Percentiles rank a stretch among this genome's conserved stretches.
Conservation (phyloP, 139 green algal species). For the Pleodorina starrii region DNA sequence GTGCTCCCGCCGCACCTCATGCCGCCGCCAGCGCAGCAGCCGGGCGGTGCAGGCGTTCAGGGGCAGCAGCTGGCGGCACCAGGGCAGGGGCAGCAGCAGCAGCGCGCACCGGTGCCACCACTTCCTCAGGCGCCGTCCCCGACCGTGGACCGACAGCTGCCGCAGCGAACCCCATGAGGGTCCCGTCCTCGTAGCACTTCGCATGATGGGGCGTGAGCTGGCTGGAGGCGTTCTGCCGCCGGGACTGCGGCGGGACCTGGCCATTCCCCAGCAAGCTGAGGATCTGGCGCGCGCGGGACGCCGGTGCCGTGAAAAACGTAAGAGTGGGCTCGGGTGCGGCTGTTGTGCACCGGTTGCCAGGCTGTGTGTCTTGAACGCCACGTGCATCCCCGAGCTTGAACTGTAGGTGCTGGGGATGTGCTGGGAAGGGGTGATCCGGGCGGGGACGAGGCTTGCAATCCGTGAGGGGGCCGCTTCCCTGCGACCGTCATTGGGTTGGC, state of each 20-base stretch:
- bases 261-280: not conserved
- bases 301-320: not conserved
- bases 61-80: not conserved
- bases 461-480: not conserved
- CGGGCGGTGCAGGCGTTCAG: not conserved
- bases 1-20: conserved; percentile 57
- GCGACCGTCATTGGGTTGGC: not conserved
- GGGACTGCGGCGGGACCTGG: not conserved
- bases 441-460: not conserved
- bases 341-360: conserved; percentile 13
- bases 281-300: not conserved
- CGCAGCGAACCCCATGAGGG: not conserved
- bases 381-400: conserved; percentile 9
- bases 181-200: not conserved
- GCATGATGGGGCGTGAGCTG: not conserved
- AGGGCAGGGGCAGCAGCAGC: not conserved
- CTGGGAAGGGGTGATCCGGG: not conserved
- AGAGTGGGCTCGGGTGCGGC: conserved; percentile 26
- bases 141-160: conserved; percentile 23
- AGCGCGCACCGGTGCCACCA: conserved; percentile 15
- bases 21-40: conserved; percentile 32
- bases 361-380: not conserved
- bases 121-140: conserved; percentile 7
- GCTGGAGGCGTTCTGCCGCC: not conserved
- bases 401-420: conserved; percentile 24